Evolutionary conservation across 2,329 filamentous ascomycete genomes (phyloP).

Genomic region (Alternaria gansuensis): DNA sequence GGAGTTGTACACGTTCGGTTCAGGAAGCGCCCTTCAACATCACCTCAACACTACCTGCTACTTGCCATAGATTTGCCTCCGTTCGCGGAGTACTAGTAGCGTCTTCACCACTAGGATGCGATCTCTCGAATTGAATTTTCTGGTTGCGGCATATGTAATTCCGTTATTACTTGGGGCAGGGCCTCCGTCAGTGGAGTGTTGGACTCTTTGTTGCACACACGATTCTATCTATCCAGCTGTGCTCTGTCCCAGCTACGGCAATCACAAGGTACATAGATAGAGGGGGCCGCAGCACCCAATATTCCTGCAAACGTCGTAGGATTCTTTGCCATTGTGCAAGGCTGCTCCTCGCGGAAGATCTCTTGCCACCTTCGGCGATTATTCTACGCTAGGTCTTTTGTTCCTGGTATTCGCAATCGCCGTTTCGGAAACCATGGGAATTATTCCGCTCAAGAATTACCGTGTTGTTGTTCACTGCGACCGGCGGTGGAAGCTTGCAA

Average conservation of each 20-base stretch:
- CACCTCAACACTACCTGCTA: background rate
- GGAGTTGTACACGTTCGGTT: background rate
- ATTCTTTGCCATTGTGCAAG: background rate
- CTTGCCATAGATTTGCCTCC: background rate
- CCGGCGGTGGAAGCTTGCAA: background rate
- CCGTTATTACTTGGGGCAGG: background rate
- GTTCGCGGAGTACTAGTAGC: background rate
- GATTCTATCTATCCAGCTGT: background rate
- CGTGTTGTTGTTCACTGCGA: background rate
- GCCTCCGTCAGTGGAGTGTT: background rate
- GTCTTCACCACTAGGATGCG: background rate
- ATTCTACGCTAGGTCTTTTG: background rate
- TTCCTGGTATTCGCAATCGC: background rate
- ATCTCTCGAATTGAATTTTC: background rate
- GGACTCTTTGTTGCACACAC: background rate
- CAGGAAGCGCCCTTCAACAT: background rate
- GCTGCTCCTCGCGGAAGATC: background rate
- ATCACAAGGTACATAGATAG: background rate
- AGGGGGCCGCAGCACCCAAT: background rate
- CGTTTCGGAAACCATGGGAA: background rate
- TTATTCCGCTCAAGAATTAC: background rate
- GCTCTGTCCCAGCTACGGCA: background rate
- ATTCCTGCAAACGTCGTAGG: background rate
- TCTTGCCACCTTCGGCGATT: background rate
- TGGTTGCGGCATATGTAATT: background rate